Conservation (phyloP, 129 eudicot species). For the Heracleum sosnowskyi region DNA sequence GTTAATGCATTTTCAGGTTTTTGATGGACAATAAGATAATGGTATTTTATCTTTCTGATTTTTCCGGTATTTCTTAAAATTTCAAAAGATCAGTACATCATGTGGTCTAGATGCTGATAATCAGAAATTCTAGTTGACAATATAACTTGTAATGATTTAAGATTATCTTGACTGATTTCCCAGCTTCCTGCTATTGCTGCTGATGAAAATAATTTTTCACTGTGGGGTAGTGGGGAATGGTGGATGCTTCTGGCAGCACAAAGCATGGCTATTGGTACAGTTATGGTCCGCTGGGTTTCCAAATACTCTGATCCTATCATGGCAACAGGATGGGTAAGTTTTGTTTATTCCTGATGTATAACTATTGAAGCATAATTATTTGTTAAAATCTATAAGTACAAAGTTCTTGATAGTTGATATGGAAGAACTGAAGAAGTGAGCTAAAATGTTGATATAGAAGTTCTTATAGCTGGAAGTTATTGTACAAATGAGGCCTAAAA, state of each 20-base stretch:
- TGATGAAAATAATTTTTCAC: constrained; percentile 53
- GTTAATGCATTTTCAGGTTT: not conserved
- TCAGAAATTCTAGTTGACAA: not conserved
- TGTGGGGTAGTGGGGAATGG: constrained; percentile 99
- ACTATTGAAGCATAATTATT: not conserved
- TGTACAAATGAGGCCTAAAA: not conserved
- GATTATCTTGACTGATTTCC: constrained; percentile 12
- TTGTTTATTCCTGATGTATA: not conserved
- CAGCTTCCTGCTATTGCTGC: constrained; percentile 71
- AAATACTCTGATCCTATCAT: constrained; percentile 92
- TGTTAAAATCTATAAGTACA: not conserved
- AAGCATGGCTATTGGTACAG: constrained; percentile 99
- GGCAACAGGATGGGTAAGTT: constrained; percentile 99
- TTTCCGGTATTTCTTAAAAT: not conserved
- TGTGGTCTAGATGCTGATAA: not conserved
- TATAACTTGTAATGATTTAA: not conserved
- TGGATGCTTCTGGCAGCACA: constrained; percentile 99
- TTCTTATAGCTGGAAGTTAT: not conserved
- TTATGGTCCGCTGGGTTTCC: constrained; percentile 99
- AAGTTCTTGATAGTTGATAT: not conserved
- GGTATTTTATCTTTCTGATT: not conserved
- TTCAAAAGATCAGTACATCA: not conserved
- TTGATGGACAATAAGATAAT: not conserved
- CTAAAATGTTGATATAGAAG: not conserved
- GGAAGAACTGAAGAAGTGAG: not conserved